Conservation (phyloP, 768 basidiomycete species). For the Boletus reticulatus region DNA sequence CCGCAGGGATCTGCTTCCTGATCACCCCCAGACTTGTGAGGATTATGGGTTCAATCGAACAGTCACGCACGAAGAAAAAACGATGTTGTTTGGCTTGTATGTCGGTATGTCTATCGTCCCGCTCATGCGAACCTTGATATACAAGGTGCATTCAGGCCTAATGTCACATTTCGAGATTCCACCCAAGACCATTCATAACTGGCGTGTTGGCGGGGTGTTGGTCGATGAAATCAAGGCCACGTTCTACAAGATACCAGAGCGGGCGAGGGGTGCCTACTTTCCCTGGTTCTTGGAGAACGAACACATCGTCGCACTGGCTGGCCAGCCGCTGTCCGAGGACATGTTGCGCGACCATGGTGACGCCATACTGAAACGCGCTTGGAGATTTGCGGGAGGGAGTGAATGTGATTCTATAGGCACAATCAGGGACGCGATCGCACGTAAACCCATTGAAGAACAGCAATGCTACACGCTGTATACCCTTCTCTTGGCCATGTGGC, state of each 20-base stretch:
- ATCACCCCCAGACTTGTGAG: neutral
- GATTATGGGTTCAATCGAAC: conserved; percentile 1
- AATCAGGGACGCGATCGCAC: neutral
- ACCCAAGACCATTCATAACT: too few relatives aligned
- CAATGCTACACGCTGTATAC: neutral
- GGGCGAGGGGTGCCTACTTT: neutral
- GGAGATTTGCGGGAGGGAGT: conserved; percentile 2
- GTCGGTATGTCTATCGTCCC: neutral
- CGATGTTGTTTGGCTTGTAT: neutral
- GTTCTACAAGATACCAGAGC: neutral
- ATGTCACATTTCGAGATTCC: neutral
- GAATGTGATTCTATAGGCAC: neutral
- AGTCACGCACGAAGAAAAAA: neutral
- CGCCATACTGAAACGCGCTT: neutral
- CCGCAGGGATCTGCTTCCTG: neutral
- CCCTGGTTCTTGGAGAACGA: conserved; percentile 4
- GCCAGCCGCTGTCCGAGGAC: neutral
- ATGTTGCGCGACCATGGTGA: neutral
- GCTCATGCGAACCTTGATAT: neutral
- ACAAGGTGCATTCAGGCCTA: neutral
- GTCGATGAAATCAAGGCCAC: neutral
- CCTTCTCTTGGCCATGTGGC: neutral
- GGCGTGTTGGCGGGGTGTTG: too few relatives aligned
- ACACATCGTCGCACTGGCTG: neutral
- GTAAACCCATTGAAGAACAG: neutral